Evolutionary conservation across 495 filamentous ascomycete genomes (phyloP).

Genomic region (Podospora conica): DNA sequence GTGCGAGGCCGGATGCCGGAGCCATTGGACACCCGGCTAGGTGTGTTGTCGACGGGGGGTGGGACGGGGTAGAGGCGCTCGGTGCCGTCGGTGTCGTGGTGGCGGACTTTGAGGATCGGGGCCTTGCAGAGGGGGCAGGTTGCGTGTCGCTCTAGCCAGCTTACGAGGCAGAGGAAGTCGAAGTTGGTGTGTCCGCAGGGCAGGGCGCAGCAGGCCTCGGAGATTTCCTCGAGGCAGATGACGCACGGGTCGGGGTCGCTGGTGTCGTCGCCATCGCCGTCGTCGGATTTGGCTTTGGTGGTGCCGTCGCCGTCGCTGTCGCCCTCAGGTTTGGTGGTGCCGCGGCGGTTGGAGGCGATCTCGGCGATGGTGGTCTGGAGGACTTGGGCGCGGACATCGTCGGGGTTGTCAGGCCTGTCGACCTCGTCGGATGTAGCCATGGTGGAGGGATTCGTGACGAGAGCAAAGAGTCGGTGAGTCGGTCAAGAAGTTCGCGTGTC

Average conservation of each 20-base stretch:
- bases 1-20: too few species aligned
- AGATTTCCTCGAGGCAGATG: conserved; percentile 70
- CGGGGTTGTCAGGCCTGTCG: not conserved
- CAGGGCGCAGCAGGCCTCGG: conserved; percentile 60
- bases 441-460: not conserved
- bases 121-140: conserved; percentile 77
- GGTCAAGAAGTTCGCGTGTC: not conserved
- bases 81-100: conserved; percentile 53
- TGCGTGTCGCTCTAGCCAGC: conserved; percentile 70
- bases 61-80: conserved; percentile 39
- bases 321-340: not conserved
- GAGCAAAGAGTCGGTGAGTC: not conserved
- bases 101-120: conserved; percentile 60
- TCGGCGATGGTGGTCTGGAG: conserved; percentile 43
- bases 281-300: too few species aligned
- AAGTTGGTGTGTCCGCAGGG: conserved; percentile 78
- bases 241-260: conserved; percentile 44
- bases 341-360: conserved; percentile 28
- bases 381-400: conserved; percentile 38
- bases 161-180: conserved; percentile 77
- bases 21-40: too few species aligned
- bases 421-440: conserved; percentile 26
- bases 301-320: too few species aligned
- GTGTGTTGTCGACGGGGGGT: too few species aligned
- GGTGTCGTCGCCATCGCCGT: not conserved